Conservation (phyloP, 345 rosid species). For the Citrus unshiu region DNA sequence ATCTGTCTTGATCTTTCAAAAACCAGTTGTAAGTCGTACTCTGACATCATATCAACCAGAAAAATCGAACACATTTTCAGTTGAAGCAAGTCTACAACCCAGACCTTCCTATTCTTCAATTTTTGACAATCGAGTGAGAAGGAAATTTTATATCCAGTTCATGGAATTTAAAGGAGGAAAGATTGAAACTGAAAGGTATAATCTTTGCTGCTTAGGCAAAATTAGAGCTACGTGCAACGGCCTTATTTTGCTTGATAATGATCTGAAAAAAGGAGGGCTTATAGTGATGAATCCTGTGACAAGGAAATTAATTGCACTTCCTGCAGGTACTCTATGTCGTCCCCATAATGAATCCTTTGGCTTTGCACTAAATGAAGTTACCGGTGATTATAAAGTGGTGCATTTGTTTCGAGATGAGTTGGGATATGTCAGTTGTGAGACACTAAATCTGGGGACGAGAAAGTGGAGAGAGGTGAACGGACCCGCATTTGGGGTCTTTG, state of each 20-base stretch:
- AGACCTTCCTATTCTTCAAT: constrained; percentile 10
- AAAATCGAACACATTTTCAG: constrained; percentile 21
- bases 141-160: constrained; percentile 21
- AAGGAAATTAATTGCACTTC: constrained; percentile 37
- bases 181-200: constrained; percentile 22
- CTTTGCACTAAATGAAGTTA: constrained; percentile 23
- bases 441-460: too few relatives aligned
- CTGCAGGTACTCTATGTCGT: constrained; percentile 34
- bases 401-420: constrained; percentile 44
- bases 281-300: constrained; percentile 52
- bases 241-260: constrained; percentile 40
- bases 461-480: too few relatives aligned
- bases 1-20: constrained; percentile 38
- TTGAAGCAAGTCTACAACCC: constrained; percentile 26
- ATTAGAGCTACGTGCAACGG: constrained; percentile 49
- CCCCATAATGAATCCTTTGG: constrained; percentile 38
- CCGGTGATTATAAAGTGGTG: constrained; percentile 38
- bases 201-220: constrained; percentile 31
- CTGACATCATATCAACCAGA: constrained; percentile 9
- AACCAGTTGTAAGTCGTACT: not conserved
- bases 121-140: constrained; percentile 9
- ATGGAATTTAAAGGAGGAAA: constrained; percentile 34
- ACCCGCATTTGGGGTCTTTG: too few relatives aligned
- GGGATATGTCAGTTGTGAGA: not conserved
- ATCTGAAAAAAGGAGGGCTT: constrained; percentile 40